Evolutionary conservation across 805 yeast species (phyloP).

Genomic region (Yamadazyma olivae): DNA sequence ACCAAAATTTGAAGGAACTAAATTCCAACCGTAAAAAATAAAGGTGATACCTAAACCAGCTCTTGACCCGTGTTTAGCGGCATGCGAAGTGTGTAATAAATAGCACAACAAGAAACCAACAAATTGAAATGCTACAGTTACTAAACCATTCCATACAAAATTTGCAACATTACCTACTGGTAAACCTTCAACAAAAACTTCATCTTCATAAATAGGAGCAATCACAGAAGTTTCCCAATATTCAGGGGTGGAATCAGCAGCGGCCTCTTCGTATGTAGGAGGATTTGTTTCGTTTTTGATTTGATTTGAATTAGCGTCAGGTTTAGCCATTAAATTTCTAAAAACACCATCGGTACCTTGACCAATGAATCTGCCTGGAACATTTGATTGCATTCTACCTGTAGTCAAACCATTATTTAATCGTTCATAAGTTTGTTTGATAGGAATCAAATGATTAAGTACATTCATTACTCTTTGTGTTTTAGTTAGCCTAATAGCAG

Average conservation of each 20-base stretch:
- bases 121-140: constrained; percentile 88
- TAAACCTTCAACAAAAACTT: constrained; percentile 88
- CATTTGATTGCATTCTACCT: constrained; percentile 40
- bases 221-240: constrained; percentile 92
- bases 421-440: constrained; percentile 41
- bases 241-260: constrained; percentile 91
- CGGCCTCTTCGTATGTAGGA: constrained; percentile 93
- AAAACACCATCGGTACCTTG: constrained; percentile 84
- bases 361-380: constrained; percentile 44
- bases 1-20: constrained; percentile 40
- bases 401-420: constrained; percentile 39
- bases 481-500: constrained; percentile 18
- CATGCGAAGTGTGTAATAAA: constrained; percentile 91
- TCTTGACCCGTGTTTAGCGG: constrained; percentile 92
- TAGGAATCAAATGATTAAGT: constrained; percentile 31
- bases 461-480: constrained; percentile 30
- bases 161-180: constrained; percentile 93
- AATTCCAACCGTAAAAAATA: constrained; percentile 54
- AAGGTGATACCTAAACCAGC: constrained; percentile 88
- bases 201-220: constrained; percentile 79
- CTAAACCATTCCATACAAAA: constrained; percentile 85
- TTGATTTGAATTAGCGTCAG: constrained; percentile 47
- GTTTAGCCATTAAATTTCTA: constrained; percentile 87
- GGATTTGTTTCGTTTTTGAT: constrained; percentile 52
- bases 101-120: constrained; percentile 91